Percentiles rank a stretch among this genome's conserved stretches.
phyloP scores from a whole-genome alignment of 176 grass and related monocot genomes.

The Eleusine indica region DNA sequence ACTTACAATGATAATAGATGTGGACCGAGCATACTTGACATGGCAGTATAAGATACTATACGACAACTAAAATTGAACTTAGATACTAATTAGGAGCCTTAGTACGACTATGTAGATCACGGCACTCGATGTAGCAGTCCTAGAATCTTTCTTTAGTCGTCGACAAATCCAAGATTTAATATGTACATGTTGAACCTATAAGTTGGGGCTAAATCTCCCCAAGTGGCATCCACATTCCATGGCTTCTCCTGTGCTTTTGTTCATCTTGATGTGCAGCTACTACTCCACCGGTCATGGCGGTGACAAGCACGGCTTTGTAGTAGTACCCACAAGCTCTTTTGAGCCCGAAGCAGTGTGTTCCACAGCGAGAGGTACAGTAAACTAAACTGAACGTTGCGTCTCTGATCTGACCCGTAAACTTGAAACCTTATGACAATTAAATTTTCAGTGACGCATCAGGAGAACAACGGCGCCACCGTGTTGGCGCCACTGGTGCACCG shows the following conservation, averaged over 20 bases:
- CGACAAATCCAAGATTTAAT: background rate
- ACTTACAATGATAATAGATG: background rate
- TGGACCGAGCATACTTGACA: background rate
- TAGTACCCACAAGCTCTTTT: background rate
- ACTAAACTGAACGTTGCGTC: background rate
- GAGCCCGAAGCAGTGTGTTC: slow-evolving; percentile 5
- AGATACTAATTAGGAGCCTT: background rate
- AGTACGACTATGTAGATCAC: background rate
- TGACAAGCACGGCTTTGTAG: background rate
- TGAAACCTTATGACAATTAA: background rate
- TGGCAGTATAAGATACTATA: background rate
- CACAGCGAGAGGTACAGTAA: background rate
- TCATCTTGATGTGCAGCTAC: background rate
- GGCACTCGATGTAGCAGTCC: background rate
- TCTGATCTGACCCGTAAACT: background rate
- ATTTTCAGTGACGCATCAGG: background rate
- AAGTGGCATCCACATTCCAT: background rate
- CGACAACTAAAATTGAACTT: background rate
- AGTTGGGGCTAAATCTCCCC: too few relatives aligned
- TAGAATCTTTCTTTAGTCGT: background rate
- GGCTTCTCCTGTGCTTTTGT: background rate
- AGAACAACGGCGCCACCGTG: background rate
- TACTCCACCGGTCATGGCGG: background rate
- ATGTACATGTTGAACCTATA: background rate
- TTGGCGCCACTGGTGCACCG: slow-evolving; percentile 22